phyloP scores from a whole-genome alignment of 2,329 filamentous ascomycete species.

The Aspergillus cejpii region DNA sequence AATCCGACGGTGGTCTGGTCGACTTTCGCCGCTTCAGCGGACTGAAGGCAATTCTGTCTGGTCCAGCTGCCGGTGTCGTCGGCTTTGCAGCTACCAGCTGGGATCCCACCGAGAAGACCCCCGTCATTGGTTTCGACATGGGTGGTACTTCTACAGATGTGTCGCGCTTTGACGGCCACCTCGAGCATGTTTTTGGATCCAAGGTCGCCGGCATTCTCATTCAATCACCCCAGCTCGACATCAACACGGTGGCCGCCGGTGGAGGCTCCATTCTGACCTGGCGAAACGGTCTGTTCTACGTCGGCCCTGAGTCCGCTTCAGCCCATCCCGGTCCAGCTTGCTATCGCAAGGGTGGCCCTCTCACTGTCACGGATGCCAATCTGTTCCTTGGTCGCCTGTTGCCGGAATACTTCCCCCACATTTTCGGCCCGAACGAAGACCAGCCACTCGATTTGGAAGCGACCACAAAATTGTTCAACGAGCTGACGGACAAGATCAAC shows the following conservation, averaged over 20 bases:
- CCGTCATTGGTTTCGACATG: conserved; percentile 95
- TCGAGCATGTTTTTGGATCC: conserved; percentile 91
- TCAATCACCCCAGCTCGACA: conserved; percentile 84
- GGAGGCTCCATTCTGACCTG: conserved; percentile 67
- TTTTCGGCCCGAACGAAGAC: conserved; percentile 85
- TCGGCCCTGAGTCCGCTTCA: conserved; percentile 84
- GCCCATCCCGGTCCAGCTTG: conserved; percentile 88
- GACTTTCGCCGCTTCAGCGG: conserved; percentile 64
- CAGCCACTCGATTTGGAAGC: conserved; percentile 71
- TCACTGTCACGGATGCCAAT: conserved; percentile 90
- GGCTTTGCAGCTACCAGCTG: conserved; percentile 90
- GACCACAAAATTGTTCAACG: conserved; percentile 66
- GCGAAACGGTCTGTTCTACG: conserved; percentile 82
- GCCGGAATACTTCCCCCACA: conserved; percentile 92
- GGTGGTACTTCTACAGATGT: conserved; percentile 86
- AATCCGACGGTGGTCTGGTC: conserved; percentile 69
- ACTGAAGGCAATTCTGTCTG: conserved; percentile 78
- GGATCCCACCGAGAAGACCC: conserved; percentile 70
- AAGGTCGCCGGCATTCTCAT: conserved; percentile 92
- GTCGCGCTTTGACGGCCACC: conserved; percentile 76
- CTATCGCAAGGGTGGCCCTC: conserved; percentile 83
- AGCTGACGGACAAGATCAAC: conserved; percentile 56
- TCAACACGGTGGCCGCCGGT: conserved; percentile 89
- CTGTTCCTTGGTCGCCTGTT: conserved; percentile 76
- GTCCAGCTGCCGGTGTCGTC: conserved; percentile 88